Base-by-base conservation (phyloP, 2,329 filamentous ascomycete species). In the Pseudogymnoascus sp. region DNA sequence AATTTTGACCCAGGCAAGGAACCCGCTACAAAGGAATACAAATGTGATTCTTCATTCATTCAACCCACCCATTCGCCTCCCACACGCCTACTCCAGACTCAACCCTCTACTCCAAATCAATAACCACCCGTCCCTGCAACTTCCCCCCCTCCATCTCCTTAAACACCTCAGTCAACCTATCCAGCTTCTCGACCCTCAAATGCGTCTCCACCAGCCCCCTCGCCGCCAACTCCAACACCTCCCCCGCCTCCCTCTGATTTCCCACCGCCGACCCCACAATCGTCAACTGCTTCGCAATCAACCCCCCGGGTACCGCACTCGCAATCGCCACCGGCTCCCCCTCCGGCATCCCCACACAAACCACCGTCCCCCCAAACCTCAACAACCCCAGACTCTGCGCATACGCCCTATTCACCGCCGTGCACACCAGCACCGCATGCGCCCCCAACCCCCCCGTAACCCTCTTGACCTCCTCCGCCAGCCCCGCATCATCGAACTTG, bases 341-440 rank as follows among this genome's bases (percentile, higher is more conserved):
- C 28, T 79, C 76, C 5, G 81, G 81, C 26, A 83, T 72, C 4
- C 81, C 81, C 5, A 83, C 78, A 67, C 80, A 82, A 8, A 83
- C 80, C 35, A 83, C 50, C 1, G 78, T 80, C 1, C 81, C 81
- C 61, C 78, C 76, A 68, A 80, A 79, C 26, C 78, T 75, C 19
- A 83, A 72, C 65, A 82, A 76, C 42, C 71, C 72, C 36, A 82
- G 65, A 0, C 76, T 75, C 72, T 83, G 80, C 53, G 75, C 76
- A 68, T 83, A 83, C 3, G 80, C 80, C 38, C 73, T 74, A 63
- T 83, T 81, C 31, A 77, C 76, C 15, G 78, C 76, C 1, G 80
- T 81, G 69, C 80, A 82, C 13, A 88, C 83, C n/a, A 89, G 73
- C 1, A 84, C 85, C 1, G 83, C 83, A 64, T 84, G 80, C 0